Percentiles rank a stretch among this genome's conserved stretches.
phyloP scores from a whole-genome alignment of 2,329 filamentous ascomycete genomes.

The Cladobotryum mycophilum region DNA sequence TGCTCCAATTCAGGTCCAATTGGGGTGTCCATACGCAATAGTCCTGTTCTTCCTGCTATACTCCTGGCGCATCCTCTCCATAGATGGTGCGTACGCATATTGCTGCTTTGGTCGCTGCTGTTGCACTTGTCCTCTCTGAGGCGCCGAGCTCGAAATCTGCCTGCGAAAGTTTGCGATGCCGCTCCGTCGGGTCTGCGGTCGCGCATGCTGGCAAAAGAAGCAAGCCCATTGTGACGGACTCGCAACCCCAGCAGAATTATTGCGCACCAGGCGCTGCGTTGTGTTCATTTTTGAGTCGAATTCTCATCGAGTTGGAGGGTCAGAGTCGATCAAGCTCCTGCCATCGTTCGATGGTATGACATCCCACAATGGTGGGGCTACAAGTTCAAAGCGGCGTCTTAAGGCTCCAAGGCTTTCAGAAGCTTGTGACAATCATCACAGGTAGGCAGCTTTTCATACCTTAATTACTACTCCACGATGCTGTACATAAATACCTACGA shows the following conservation, averaged over 20 bases:
- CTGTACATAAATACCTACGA: too few species aligned
- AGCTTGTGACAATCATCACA: too few species aligned
- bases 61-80: constrained; percentile 58
- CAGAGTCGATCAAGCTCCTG: too few species aligned
- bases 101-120: constrained; percentile 23
- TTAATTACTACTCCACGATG: too few species aligned
- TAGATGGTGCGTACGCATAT: constrained; percentile 30
- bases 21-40: constrained; percentile 31
- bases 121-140: constrained; percentile 17
- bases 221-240: constrained; percentile 29
- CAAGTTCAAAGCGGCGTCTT: too few species aligned
- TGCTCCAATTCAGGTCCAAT: constrained; percentile 4
- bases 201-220: constrained; percentile 31
- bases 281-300: constrained; percentile 31
- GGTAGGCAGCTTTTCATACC: too few species aligned
- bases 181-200: constrained; percentile 20
- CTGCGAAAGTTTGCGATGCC: constrained; percentile 22
- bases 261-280: constrained; percentile 30
- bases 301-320: constrained; percentile 15
- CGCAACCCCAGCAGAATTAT: constrained; percentile 20
- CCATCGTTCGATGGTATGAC: too few species aligned
- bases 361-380: too few species aligned
- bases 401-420: too few species aligned
- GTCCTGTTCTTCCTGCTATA: constrained; percentile 64
- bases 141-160: constrained; percentile 25